A percentile compares a stretch with the other conserved stretches of the same genome.
Evolutionary conservation across 495 filamentous ascomycete species (phyloP).

Genomic region (Bryoglossum gracile): DNA sequence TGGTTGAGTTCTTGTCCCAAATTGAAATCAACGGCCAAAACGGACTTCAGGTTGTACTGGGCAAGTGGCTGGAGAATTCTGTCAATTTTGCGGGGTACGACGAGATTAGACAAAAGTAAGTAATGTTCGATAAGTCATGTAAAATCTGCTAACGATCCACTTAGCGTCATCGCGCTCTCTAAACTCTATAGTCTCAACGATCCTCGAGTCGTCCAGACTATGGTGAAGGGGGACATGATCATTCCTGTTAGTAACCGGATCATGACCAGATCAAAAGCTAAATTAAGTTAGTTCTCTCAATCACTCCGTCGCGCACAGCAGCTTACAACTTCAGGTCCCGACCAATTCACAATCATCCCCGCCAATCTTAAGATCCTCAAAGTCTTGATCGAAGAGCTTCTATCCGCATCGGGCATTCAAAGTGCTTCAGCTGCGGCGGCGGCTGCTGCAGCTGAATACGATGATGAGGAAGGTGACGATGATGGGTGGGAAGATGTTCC

Average conservation of each 20-base stretch:
- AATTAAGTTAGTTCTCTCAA: constrained; percentile 45
- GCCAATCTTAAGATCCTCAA: constrained; percentile 93
- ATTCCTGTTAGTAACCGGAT: constrained; percentile 74
- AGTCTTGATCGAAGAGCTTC: constrained; percentile 84
- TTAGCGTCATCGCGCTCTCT: constrained; percentile 79
- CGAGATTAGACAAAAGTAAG: constrained; percentile 89
- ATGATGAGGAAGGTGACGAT: constrained; percentile 57
- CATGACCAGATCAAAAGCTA: constrained; percentile 84
- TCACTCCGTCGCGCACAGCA: background rate
- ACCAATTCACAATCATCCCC: constrained; percentile 80
- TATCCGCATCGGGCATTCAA: constrained; percentile 46
- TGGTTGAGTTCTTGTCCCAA: constrained; percentile 82
- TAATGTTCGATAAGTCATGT: constrained; percentile 3
- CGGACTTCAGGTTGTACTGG: constrained; percentile 78
- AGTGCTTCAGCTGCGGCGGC: constrained; percentile 42
- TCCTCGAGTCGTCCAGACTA: constrained; percentile 65
- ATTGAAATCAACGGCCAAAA: constrained; percentile 67
- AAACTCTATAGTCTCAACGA: constrained; percentile 85
- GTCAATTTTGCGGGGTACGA: constrained; percentile 94
- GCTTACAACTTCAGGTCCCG: constrained; percentile 53
- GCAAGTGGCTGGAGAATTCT: constrained; percentile 96
- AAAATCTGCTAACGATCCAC: constrained; percentile 29
- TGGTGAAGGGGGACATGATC: constrained; percentile 88
- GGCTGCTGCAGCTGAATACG: constrained; percentile 45
- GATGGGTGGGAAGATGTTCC: constrained; percentile 93